Evolutionary conservation across 306 rosid species (phyloP).

Genomic region (Pyrus betulifolia): DNA sequence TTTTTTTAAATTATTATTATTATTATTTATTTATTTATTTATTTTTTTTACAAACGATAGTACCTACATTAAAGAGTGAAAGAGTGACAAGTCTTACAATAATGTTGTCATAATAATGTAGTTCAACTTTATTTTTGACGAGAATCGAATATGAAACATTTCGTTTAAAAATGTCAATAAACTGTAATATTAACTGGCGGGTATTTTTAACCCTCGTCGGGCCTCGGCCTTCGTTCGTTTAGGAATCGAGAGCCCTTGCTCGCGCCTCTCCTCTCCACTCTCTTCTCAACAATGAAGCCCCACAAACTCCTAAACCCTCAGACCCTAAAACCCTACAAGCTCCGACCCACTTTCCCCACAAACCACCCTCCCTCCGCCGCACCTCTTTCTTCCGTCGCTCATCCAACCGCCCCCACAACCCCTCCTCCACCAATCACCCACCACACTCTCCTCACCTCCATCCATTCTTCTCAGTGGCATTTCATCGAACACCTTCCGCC

Average conservation of each 20-base stretch:
- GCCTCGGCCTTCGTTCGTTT: neutral
- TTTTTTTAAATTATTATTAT: too few species aligned
- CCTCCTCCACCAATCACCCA: constrained; percentile 23
- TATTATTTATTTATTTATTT: too few species aligned
- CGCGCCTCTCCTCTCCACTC: neutral
- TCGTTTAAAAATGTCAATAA: too few species aligned
- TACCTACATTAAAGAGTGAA: accelerated
- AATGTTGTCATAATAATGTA: accelerated
- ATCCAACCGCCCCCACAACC: neutral
- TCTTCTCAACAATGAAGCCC: constrained; percentile 17
- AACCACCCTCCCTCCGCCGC: constrained; percentile 5
- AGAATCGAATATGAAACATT: too few species aligned
- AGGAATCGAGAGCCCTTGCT: neutral
- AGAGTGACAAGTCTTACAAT: too few species aligned
- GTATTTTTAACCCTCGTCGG: neutral
- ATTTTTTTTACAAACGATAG: too few species aligned
- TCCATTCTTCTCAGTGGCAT: constrained; percentile 78
- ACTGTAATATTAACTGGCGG: too few species aligned
- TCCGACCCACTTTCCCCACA: constrained; percentile 3
- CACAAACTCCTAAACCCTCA: constrained; percentile 4
- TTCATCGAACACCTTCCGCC: constrained; percentile 55
- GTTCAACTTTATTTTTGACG: too few species aligned
- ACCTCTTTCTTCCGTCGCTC: constrained; percentile 15
- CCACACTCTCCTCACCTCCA: constrained; percentile 21
- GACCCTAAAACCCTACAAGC: constrained; percentile 11